Evolutionary conservation across 345 rosid genomes (phyloP), one percentile per base, ranked within the genome.

Genomic region (Salix caprea): DNA sequence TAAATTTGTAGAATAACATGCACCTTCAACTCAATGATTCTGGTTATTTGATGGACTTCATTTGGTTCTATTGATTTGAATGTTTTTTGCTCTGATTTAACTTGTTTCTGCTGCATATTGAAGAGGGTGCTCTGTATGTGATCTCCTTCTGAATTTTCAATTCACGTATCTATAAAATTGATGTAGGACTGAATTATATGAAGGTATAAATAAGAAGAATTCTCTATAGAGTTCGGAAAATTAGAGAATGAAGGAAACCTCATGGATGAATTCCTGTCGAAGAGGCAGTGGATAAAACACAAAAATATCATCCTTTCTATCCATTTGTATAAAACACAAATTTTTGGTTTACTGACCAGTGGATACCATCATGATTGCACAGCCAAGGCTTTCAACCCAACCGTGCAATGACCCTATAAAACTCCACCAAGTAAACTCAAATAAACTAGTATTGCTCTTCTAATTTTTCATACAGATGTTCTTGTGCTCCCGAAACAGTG

Each of bases 1-100:
- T 39, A 46, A n/a, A 48, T 13, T 74, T 72, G 80, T 65, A 50
- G 81, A 75, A 81, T 70, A 75, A 78, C 48, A 28, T 56, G 44
- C 84, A 60, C 70, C 67, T 77, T 67, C 52, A 34, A 44, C 73
- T 71, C 37, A 42, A 36, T 65, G 61, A 32, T 70, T 39, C 74
- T 70, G 5, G 74, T 66, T 24, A 65, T 32, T 68, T n/a, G 75
- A 65, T 54, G 60, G 72, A 66, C 65, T 58, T 28, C 37, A 42
- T 52, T 69, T 60, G 78, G 50, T 39, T 73, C 70, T 52, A 52
- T 58, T 40, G 10, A 52, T 44, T 52, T 52, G 18, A 18, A 54
- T 73, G 9, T 10, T 56, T 34, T 67, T 66, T 34, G 18, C 26
- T 44, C 37, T 37, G 56, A 9, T 61, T 14, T 24, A 19, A 34